phyloP scores from a whole-genome alignment of 768 basidiomycete species.

The Clavulina sp. region DNA sequence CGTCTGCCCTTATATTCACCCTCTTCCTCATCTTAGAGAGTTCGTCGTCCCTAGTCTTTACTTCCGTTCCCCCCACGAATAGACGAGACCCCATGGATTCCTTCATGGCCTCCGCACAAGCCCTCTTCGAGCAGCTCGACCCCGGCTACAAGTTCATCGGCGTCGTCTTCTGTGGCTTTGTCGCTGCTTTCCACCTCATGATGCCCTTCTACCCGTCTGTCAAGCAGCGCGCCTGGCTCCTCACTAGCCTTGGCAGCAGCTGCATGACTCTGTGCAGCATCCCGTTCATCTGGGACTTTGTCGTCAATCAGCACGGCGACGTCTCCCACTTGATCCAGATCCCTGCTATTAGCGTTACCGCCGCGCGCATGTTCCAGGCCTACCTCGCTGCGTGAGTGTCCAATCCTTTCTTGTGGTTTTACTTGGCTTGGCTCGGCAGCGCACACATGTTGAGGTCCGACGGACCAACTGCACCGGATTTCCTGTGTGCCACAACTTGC shows the following conservation, averaged over 20 bases:
- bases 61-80: too few species aligned
- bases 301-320: slow-evolving; percentile 15
- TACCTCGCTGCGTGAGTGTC: slow-evolving; percentile 26
- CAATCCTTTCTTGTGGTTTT: slow-evolving; percentile 9
- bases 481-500: too few species aligned
- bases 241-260: slow-evolving; percentile 26
- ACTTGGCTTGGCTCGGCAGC: not conserved
- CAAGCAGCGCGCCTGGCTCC: slow-evolving; percentile 32
- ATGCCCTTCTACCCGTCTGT: slow-evolving; percentile 19
- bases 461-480: too few species aligned
- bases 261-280: slow-evolving; percentile 26
- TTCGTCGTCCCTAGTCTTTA: too few species aligned
- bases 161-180: not conserved
- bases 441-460: too few species aligned
- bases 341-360: slow-evolving; percentile 14
- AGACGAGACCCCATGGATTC: not conserved
- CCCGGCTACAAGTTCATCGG: not conserved
- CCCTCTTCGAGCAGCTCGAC: not conserved
- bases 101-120: too few species aligned
- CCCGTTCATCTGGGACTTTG: slow-evolving; percentile 23
- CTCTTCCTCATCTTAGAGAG: too few species aligned
- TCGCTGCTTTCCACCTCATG: slow-evolving; percentile 18
- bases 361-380: slow-evolving; percentile 27
- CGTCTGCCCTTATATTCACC: too few species aligned
- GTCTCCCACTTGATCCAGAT: slow-evolving; percentile 16